Conservation (phyloP, 1,139 yeast species). For the Taiozyma sp. region DNA sequence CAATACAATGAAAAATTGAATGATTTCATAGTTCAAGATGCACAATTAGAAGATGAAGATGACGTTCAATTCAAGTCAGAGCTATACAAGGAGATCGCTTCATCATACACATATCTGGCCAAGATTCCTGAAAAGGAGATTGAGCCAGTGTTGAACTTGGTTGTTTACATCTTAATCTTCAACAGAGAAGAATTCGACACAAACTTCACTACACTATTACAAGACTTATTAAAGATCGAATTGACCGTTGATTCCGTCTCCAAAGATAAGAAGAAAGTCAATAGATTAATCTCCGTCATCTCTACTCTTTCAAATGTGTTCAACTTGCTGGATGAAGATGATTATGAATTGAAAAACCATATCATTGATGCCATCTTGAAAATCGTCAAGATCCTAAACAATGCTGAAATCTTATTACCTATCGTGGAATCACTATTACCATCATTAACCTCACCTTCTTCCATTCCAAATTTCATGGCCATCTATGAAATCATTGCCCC, state of each 20-base stretch:
- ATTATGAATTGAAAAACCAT: conserved; percentile 6
- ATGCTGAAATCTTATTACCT: conserved; percentile 5
- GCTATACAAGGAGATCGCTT: conserved; percentile 8
- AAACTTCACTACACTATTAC: not conserved
- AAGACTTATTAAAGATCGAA: not conserved
- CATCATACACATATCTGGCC: conserved; percentile 3
- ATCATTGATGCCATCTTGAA: conserved; percentile 5
- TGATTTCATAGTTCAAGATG: conserved; percentile 4
- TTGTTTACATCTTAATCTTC: conserved; percentile 10
- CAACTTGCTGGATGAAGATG: conserved; percentile 7
- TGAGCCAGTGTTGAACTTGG: conserved; percentile 12
- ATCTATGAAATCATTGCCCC: conserved; percentile 7
- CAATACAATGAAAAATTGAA: conserved; percentile 7
- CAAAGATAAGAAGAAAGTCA: conserved; percentile 9
- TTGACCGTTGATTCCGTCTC: not conserved
- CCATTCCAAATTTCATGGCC: conserved; percentile 6
- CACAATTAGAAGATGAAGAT: conserved; percentile 6
- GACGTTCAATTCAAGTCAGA: conserved; percentile 7
- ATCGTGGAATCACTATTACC: not conserved
- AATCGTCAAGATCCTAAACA: conserved; percentile 4
- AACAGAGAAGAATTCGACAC: conserved; percentile 6
- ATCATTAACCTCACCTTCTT: not conserved
- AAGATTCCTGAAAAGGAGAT: conserved; percentile 13
- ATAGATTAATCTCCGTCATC: conserved; percentile 7
- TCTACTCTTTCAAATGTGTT: conserved; percentile 14